Percentiles rank a stretch among this genome's conserved stretches.
Conservation (phyloP, 2,329 filamentous ascomycete genomes). For the Domatiomyces globalis region DNA sequence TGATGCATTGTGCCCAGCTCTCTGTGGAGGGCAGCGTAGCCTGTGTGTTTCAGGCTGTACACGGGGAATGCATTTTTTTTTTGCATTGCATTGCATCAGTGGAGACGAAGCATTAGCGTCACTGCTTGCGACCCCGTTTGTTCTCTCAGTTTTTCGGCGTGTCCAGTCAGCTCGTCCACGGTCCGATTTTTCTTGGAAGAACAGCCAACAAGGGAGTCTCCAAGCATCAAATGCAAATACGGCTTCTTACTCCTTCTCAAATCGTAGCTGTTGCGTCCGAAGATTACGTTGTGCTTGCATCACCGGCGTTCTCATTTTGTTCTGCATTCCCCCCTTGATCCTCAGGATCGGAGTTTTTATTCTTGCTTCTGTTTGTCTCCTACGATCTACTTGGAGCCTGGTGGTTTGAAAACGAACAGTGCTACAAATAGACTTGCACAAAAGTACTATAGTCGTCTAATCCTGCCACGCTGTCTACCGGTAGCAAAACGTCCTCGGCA, state of each 20-base stretch:
- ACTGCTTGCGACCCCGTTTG: background rate
- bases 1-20: background rate
- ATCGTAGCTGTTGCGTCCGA: background rate
- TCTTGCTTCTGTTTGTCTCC: background rate
- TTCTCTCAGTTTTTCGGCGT: background rate
- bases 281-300: background rate
- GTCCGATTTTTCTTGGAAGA: background rate
- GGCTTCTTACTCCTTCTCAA: background rate
- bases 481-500: too few species aligned
- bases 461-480: too few species aligned
- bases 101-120: background rate
- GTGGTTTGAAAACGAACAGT: too few species aligned
- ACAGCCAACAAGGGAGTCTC: background rate
- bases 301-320: background rate
- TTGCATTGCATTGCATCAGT: background rate
- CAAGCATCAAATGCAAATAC: background rate
- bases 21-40: background rate
- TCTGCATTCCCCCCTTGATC: background rate
- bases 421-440: too few species aligned
- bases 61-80: background rate
- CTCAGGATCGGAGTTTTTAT: background rate
- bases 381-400: too few species aligned
- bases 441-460: too few species aligned
- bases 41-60: background rate
- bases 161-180: background rate